phyloP scores from a whole-genome alignment of 2,329 filamentous ascomycete genomes.

The Diaporthe humulicola region DNA sequence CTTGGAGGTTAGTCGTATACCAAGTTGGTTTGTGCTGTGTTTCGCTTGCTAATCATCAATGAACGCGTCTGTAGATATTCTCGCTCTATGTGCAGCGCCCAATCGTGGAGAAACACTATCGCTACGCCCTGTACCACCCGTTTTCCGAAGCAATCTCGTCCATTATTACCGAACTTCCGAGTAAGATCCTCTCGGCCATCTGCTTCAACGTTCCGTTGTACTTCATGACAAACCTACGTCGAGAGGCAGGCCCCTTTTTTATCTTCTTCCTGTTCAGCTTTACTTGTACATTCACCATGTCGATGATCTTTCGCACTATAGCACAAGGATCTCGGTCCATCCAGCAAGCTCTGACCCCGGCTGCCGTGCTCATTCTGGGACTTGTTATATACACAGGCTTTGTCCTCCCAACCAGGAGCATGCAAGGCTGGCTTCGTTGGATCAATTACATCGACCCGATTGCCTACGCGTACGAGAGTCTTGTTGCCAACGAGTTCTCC shows the following conservation, averaged over 20 bases:
- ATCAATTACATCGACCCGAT: conserved; percentile 86
- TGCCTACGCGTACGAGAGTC: conserved; percentile 82
- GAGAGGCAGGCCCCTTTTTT: conserved; percentile 84
- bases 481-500: conserved; percentile 88
- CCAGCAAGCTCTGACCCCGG: conserved; percentile 72
- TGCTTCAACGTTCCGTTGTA: conserved; percentile 86
- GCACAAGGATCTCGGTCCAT: conserved; percentile 79
- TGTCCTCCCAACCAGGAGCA: conserved; percentile 74
- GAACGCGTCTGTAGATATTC: conserved; percentile 69
- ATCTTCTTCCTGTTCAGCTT: conserved; percentile 86
- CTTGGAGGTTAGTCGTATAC: conserved; percentile 68
- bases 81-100: conserved; percentile 90
- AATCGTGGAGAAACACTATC: conserved; percentile 90
- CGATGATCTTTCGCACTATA: conserved; percentile 87
- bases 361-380: conserved; percentile 72
- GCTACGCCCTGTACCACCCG: conserved; percentile 93
- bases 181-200: conserved; percentile 81
- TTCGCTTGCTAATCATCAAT: background rate
- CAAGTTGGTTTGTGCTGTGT: conserved; percentile 38
- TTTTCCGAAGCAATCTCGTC: conserved; percentile 88
- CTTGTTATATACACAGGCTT: conserved; percentile 82
- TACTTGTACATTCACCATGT: conserved; percentile 81
- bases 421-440: conserved; percentile 86
- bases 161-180: conserved; percentile 88
- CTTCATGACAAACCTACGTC: conserved; percentile 86